phyloP scores from a whole-genome alignment of 345 rosid species.

The Linum lewisii region DNA sequence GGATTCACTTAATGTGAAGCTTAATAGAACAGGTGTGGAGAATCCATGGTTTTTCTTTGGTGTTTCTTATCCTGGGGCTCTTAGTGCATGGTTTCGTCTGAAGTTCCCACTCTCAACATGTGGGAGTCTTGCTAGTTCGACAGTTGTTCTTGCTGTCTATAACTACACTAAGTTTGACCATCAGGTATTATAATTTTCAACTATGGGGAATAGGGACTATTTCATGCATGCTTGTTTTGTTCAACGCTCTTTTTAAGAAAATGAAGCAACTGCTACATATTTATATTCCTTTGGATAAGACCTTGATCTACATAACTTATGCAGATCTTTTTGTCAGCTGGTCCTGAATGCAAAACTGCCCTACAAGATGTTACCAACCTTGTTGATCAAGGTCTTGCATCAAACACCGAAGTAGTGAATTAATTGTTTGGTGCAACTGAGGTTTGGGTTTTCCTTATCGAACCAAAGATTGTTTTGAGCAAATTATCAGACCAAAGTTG shows the following conservation, averaged over 20 bases:
- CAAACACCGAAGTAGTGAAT: constrained; percentile 51
- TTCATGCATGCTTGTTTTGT: no score
- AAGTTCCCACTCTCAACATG: constrained; percentile 92
- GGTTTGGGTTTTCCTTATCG: constrained; percentile 34
- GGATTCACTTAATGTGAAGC: constrained; percentile 59
- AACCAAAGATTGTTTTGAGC: background rate
- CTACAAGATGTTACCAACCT: constrained; percentile 62
- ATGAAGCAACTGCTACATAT: constrained; percentile 1
- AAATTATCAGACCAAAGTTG: background rate
- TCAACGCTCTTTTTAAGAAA: no score
- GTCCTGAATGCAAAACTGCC: constrained; percentile 80
- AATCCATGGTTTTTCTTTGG: constrained; percentile 94
- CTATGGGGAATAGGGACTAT: no score
- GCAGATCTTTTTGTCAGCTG: constrained; percentile 83
- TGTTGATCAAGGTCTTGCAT: constrained; percentile 53
- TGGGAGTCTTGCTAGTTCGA: constrained; percentile 96
- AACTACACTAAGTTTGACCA: constrained; percentile 65
- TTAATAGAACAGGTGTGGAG: constrained; percentile 39
- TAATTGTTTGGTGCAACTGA: constrained; percentile 56
- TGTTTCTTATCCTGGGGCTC: constrained; percentile 79
- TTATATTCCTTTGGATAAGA: background rate
- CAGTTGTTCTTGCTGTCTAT: constrained; percentile 81
- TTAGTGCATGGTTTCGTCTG: constrained; percentile 94
- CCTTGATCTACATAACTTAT: constrained; percentile 5
- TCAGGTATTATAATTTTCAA: constrained; percentile 47